Evolutionary conservation across 1,139 yeast species (phyloP).

Genomic region (Suhomyces terraborum): DNA sequence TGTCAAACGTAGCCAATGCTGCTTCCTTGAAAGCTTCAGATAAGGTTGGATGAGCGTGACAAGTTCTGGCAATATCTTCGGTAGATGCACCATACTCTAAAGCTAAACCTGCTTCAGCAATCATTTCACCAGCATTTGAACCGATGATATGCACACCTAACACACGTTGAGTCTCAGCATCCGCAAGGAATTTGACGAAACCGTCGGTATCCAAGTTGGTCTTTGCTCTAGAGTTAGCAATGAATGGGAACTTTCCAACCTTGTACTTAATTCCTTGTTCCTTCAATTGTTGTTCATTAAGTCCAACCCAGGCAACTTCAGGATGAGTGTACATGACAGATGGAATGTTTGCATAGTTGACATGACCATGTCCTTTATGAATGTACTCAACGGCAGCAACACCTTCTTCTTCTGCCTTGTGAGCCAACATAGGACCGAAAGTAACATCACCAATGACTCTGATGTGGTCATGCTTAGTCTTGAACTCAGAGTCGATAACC

Average conservation of each 20-base stretch:
- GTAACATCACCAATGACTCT: constrained; percentile 98
- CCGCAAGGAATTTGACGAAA: constrained; percentile 91
- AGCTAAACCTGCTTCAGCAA: constrained; percentile 97
- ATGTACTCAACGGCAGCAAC: constrained; percentile 97
- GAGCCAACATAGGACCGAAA: constrained; percentile 99
- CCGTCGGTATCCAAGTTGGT: constrained; percentile 97
- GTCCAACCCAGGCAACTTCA: constrained; percentile 99
- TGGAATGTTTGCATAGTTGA: constrained; percentile 96
- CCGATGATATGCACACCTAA: constrained; percentile 98
- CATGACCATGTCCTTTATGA: constrained; percentile 94
- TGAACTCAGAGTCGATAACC: constrained; percentile 91
- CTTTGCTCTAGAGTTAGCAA: constrained; percentile 99
- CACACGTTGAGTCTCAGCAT: constrained; percentile 95
- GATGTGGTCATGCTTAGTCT: constrained; percentile 89
- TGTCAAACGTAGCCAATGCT: constrained; percentile 87
- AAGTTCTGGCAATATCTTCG: constrained; percentile 95
- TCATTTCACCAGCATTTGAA: constrained; percentile 99
- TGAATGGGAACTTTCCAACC: constrained; percentile 96
- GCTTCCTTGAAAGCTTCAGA: constrained; percentile 99
- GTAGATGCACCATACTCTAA: constrained; percentile 98
- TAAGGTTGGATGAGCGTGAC: constrained; percentile 98
- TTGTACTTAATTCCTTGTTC: constrained; percentile 90
- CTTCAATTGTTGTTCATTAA: constrained; percentile 92
- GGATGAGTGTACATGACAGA: constrained; percentile 99
- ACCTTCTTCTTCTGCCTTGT: constrained; percentile 99